Conservation (phyloP, 495 filamentous ascomycete species). For the Lepraria neglecta region DNA sequence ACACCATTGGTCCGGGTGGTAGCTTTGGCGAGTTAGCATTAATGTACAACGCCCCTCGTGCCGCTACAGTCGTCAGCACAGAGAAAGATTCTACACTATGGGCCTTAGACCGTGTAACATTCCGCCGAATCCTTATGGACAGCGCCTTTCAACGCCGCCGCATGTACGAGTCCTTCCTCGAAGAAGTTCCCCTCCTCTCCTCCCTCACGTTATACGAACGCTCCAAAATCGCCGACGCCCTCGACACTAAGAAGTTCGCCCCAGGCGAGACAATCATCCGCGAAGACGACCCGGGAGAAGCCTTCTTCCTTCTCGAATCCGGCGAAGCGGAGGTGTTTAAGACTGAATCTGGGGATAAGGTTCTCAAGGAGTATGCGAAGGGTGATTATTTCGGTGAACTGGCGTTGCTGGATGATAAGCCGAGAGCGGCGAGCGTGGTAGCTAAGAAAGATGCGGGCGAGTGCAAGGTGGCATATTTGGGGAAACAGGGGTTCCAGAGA, state of each 20-base stretch:
- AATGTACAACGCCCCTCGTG: conserved; percentile 97
- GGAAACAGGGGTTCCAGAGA: conserved; percentile 90
- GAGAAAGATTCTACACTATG: conserved; percentile 77
- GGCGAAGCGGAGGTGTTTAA: conserved; percentile 87
- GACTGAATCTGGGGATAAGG: conserved; percentile 45
- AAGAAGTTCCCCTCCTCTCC: conserved; percentile 85
- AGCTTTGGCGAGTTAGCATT: conserved; percentile 97
- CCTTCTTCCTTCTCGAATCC: conserved; percentile 85
- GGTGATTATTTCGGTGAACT: conserved; percentile 97
- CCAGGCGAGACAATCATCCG: conserved; percentile 76
- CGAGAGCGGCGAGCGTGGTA: conserved; percentile 84
- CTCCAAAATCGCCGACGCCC: conserved; percentile 91
- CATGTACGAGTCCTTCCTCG: conserved; percentile 97
- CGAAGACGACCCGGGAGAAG: conserved; percentile 86
- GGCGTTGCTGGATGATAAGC: conserved; percentile 86
- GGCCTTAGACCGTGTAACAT: conserved; percentile 92
- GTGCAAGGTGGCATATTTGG: conserved; percentile 90
- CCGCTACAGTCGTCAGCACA: conserved; percentile 86
- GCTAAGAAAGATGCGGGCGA: conserved; percentile 57
- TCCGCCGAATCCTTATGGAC: conserved; percentile 97
- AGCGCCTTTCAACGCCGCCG: conserved; percentile 90
- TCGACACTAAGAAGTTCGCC: conserved; percentile 82
- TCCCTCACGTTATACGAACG: conserved; percentile 85
- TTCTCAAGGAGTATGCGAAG: conserved; percentile 74
- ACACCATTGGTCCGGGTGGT: conserved; percentile 74